A percentile compares a stretch with the other conserved stretches of the same genome.
Conservation (phyloP, 1,139 yeast species). For the Kodamaea ohmeri region DNA sequence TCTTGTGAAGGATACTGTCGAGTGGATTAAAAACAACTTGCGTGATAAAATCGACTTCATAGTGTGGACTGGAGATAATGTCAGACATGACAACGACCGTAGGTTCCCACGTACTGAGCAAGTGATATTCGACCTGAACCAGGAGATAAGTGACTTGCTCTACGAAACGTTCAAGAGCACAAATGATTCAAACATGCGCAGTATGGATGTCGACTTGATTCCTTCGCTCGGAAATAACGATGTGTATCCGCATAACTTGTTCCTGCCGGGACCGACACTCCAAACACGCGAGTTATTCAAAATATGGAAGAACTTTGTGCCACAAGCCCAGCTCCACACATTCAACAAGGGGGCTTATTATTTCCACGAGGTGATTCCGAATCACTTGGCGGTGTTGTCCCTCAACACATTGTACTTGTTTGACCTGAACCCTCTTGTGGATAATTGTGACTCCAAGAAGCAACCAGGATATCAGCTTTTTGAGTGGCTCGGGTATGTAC, state of each 20-base stretch:
- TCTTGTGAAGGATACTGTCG: slow-evolving; percentile 59
- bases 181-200: slow-evolving; percentile 43
- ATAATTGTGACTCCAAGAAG: slow-evolving; percentile 66
- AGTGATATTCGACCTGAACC: slow-evolving; percentile 69
- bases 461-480: slow-evolving; percentile 79
- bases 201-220: slow-evolving; percentile 48
- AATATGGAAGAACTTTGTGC: slow-evolving; percentile 74
- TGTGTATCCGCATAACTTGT: slow-evolving; percentile 83
- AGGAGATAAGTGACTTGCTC: slow-evolving; percentile 54
- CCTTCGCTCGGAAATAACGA: slow-evolving; percentile 85
- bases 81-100: slow-evolving; percentile 83
- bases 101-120: slow-evolving; percentile 65
- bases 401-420: slow-evolving; percentile 75
- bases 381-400: slow-evolving; percentile 70
- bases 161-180: slow-evolving; percentile 47
- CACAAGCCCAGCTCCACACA: slow-evolving; percentile 71
- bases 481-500: slow-evolving; percentile 73
- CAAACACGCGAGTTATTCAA: slow-evolving; percentile 74
- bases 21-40: slow-evolving; percentile 62
- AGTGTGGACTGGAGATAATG: slow-evolving; percentile 89
- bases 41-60: slow-evolving; percentile 79
- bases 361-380: slow-evolving; percentile 74
- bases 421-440: slow-evolving; percentile 77
- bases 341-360: slow-evolving; percentile 75
- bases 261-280: slow-evolving; percentile 79